Evolutionary conservation across 2,329 filamentous ascomycete genomes (phyloP).

Genomic region (Colletotrichum caudatum): DNA sequence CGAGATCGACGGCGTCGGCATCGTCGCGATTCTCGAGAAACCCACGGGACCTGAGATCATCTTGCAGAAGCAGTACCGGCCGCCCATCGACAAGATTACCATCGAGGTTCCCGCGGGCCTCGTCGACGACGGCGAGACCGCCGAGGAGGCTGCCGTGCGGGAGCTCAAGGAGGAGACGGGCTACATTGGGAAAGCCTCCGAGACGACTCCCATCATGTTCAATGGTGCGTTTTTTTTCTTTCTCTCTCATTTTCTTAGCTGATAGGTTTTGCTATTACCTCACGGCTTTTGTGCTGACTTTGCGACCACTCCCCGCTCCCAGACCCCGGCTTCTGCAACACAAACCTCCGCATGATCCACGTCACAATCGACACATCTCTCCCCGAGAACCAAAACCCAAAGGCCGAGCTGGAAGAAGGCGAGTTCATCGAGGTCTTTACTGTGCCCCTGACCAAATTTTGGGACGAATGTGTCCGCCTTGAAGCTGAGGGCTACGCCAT

Average conservation of each 20-base stretch:
- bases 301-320: background rate
- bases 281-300: background rate
- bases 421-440: conserved; percentile 87
- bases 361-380: conserved; percentile 77
- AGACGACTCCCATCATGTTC: conserved; percentile 75
- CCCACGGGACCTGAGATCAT: conserved; percentile 66
- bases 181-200: conserved; percentile 66
- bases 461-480: conserved; percentile 73
- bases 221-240: conserved; percentile 56
- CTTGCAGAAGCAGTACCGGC: conserved; percentile 76
- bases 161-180: conserved; percentile 77
- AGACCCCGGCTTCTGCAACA: conserved; percentile 75
- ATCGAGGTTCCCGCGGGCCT: conserved; percentile 76
- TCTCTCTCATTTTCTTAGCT: background rate
- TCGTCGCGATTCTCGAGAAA: conserved; percentile 75
- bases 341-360: conserved; percentile 77
- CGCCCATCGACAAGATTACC: conserved; percentile 68
- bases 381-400: conserved; percentile 76
- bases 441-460: conserved; percentile 72
- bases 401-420: conserved; percentile 79
- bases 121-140: conserved; percentile 71
- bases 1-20: conserved; percentile 79
- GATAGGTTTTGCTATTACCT: background rate
- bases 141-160: conserved; percentile 71
- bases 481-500: conserved; percentile 81